Percentiles rank a stretch among this genome's conserved stretches.
These are phyloP conservation scores for Blastomyces emzantsi DNA, from an alignment of 2,329 filamentous ascomycete genomes.

Conservation along the genomic window DNA sequence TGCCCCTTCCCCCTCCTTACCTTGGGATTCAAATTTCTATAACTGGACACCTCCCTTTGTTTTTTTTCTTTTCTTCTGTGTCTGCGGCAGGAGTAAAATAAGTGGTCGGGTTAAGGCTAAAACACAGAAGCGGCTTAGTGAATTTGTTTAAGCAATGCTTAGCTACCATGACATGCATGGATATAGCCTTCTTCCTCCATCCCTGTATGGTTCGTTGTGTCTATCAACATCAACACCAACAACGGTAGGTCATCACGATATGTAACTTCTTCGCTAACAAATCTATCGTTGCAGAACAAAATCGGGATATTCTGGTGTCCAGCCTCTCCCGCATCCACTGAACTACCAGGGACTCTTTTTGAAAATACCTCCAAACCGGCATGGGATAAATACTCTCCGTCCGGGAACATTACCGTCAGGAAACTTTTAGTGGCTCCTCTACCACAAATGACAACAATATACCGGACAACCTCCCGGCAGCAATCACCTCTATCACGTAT, in stretches of 20 bases:
- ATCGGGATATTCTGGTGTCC: not conserved
- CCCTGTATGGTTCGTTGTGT: too few species aligned
- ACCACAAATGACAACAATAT: too few species aligned
- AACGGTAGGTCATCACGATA: too few species aligned
- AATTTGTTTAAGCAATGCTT: not conserved
- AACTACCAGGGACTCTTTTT: not conserved
- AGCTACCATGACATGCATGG: too few species aligned
- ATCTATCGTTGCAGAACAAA: not conserved
- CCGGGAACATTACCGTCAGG: not conserved
- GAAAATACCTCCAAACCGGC: slow-evolving; percentile 5
- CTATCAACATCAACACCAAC: too few species aligned
- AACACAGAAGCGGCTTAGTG: not conserved
- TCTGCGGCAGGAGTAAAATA: too few species aligned
- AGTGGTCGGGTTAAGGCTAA: not conserved
- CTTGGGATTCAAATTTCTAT: too few species aligned
- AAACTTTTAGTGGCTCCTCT: not conserved
- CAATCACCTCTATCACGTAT: slow-evolving; percentile 4
- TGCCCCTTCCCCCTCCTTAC: too few species aligned
- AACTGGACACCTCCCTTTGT: too few species aligned
- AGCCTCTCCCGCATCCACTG: not conserved
- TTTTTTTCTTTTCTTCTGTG: too few species aligned
- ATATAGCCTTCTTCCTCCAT: too few species aligned
- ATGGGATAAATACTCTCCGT: slow-evolving; percentile 4
- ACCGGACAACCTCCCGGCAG: not conserved
- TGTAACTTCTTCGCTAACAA: too few species aligned